A percentile compares a stretch with the other conserved stretches of the same genome.
Evolutionary conservation across 306 rosid genomes (phyloP).

Genomic region (Cucumis melo): DNA sequence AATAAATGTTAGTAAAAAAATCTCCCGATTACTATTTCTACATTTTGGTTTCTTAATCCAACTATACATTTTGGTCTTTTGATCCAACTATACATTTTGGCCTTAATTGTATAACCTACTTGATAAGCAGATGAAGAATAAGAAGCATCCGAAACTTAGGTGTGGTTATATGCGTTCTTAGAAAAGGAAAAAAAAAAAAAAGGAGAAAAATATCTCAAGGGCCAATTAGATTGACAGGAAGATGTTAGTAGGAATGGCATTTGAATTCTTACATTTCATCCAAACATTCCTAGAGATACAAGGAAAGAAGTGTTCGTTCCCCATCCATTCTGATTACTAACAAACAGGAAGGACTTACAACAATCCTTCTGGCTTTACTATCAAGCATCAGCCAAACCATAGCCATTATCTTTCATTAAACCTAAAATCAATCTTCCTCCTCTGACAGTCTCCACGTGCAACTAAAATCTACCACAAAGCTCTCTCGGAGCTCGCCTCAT

Average conservation of each 20-base stretch:
- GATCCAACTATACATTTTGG: not conserved
- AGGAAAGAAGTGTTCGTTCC: not conserved
- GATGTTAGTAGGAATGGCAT: not conserved
- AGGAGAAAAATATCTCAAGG: not conserved
- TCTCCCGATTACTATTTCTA: too few species aligned
- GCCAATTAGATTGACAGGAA: not conserved
- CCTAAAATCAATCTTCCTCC: not conserved
- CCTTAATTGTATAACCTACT: not conserved
- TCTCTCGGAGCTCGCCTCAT: not conserved
- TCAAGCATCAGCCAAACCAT: not conserved
- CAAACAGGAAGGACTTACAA: not conserved
- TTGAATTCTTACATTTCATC: not conserved
- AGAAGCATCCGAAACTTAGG: not conserved
- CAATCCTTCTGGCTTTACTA: not conserved
- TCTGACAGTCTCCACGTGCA: slow-evolving; percentile 1
- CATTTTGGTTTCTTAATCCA: not conserved
- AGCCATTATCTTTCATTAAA: not conserved
- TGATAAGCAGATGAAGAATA: not conserved
- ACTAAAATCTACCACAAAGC: not conserved
- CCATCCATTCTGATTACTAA: not conserved
- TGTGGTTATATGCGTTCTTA: not conserved
- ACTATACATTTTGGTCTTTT: not conserved
- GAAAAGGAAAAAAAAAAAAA: not conserved
- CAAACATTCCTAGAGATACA: not conserved
- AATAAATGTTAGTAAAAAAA: not conserved